Evolutionary conservation across 331 rosid genomes (phyloP).

Genomic region (Malus hybrid): DNA sequence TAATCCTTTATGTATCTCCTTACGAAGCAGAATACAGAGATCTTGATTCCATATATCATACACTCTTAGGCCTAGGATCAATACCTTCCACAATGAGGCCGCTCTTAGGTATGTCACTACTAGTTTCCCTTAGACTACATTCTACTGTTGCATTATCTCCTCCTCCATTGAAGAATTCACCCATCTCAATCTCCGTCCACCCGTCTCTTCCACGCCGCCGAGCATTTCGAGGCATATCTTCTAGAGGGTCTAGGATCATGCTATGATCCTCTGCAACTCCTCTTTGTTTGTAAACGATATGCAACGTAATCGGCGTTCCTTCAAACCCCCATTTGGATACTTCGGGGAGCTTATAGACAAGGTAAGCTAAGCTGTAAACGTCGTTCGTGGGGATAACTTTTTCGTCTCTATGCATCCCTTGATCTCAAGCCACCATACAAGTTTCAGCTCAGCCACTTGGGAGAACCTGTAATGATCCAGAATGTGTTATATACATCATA

Average conservation of each 20-base stretch:
- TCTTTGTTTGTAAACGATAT: neutral
- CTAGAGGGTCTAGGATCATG: slow-evolving; percentile 3
- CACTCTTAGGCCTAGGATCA: slow-evolving; percentile 9
- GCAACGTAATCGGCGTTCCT: neutral
- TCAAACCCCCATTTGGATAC: neutral
- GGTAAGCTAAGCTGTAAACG: slow-evolving; percentile 15
- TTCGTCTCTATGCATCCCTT: slow-evolving; percentile 3
- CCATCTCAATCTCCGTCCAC: slow-evolving; percentile 34
- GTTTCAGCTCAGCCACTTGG: slow-evolving; percentile 5
- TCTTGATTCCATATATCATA: neutral
- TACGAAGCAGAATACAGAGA: no score
- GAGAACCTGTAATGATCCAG: neutral
- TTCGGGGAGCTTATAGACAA: slow-evolving; percentile 11
- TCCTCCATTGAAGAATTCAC: slow-evolving; percentile 17
- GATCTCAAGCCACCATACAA: slow-evolving; percentile 16
- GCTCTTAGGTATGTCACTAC: neutral
- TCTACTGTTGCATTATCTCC: slow-evolving; percentile 6
- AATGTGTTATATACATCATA: no score
- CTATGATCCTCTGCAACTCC: neutral
- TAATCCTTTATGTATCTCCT: no score
- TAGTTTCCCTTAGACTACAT: slow-evolving; percentile 7
- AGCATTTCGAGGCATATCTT: no score
- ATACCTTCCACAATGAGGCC: slow-evolving; percentile 23
- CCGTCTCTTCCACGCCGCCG: slow-evolving; percentile 7
- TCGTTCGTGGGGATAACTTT: slow-evolving; percentile 12